Conservation (phyloP, 768 basidiomycete species). For the Boletus speciosus region DNA sequence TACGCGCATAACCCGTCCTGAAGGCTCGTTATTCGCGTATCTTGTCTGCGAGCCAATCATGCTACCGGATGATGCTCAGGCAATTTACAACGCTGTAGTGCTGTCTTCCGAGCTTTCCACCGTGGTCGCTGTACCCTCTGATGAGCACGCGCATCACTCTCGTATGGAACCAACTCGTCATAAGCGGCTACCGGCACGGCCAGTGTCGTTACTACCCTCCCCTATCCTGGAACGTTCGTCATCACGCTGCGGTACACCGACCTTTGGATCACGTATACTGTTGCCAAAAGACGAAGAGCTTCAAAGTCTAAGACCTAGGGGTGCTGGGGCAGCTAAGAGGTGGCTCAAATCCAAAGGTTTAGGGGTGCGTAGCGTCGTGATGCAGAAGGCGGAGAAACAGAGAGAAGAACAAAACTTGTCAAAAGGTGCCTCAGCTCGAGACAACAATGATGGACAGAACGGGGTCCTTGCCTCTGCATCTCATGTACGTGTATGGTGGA, state of each 20-base stretch:
- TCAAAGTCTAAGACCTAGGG: slow-evolving; percentile 11
- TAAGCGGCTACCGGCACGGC: slow-evolving; percentile 5
- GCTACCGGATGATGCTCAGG: slow-evolving; percentile 40
- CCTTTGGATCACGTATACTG: slow-evolving; percentile 52
- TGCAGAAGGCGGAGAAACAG: slow-evolving; percentile 22
- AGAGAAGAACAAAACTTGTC: slow-evolving; percentile 13
- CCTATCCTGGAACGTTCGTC: slow-evolving; percentile 41
- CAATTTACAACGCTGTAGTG: slow-evolving; percentile 19
- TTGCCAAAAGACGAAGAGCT: slow-evolving; percentile 28
- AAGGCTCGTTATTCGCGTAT: slow-evolving; percentile 68
- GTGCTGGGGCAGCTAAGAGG: slow-evolving; percentile 16
- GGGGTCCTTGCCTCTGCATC: slow-evolving; percentile 8
- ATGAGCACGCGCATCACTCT: not conserved
- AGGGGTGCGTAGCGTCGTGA: slow-evolving; percentile 23
- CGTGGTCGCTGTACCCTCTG: slow-evolving; percentile 7
- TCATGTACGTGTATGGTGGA: slow-evolving; percentile 31
- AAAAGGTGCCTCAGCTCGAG: not conserved
- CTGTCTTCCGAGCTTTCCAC: slow-evolving; percentile 18
- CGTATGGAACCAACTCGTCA: slow-evolving; percentile 1
- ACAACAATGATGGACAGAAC: slow-evolving; percentile 5
- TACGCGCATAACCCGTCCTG: slow-evolving; percentile 49
- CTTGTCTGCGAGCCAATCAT: slow-evolving; percentile 62
- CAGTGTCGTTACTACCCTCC: slow-evolving; percentile 14
- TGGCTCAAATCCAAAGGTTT: slow-evolving; percentile 31
- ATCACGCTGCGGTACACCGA: slow-evolving; percentile 58